Evolutionary conservation across 2,329 filamentous ascomycete species (phyloP), one percentile per base, ranked within the genome.

Genomic region (Alternaria brassicae): DNA sequence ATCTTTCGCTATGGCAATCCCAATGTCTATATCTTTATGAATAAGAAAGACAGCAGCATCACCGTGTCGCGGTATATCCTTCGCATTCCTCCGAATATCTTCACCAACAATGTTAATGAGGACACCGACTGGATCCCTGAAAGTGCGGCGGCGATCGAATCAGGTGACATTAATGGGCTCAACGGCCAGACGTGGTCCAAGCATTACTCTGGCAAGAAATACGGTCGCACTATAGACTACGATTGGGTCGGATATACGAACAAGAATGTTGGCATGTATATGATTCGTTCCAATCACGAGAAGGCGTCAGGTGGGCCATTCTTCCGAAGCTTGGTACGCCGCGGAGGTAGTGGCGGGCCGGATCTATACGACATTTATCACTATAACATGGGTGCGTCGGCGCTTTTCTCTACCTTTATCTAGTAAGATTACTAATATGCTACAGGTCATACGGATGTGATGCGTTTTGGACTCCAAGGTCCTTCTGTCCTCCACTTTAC

Each of bases 1-100:
- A 82, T 88, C 21, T 84, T 86, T 27, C 82, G 82, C 58, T 81
- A 84, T 56, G 86, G 86, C 27, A 84, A 87, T 60, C 82, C 84
- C 56, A 84, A 81, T 40, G 82, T 89, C 12, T 80, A 81, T 56
- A 78, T 81, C 30, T 79, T 81, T 61, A 81, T 79, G 61, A 80
- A 81, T 63, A 81, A 80, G 64, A 73, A 69, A 4, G 78, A 80
- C 32, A 65, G 70, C 27, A 78, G 74, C 27, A 71, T 80, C 28
- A 77, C 76, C 3, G 78, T 78, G 0, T 78, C 77, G 42, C 71
- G 78, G 4, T 80, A 80, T 57, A 80, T 80, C 12, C 34, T 69
- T 30, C 68, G 68, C 55, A 62, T 71, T 27, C 68, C 68, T 7
- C 53, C 62, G 3, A 66, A 67, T 23, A 62, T 71, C 21, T 71